Evolutionary conservation across 2,329 filamentous ascomycete genomes (phyloP).

Genomic region (Microthyrium microscopicum): DNA sequence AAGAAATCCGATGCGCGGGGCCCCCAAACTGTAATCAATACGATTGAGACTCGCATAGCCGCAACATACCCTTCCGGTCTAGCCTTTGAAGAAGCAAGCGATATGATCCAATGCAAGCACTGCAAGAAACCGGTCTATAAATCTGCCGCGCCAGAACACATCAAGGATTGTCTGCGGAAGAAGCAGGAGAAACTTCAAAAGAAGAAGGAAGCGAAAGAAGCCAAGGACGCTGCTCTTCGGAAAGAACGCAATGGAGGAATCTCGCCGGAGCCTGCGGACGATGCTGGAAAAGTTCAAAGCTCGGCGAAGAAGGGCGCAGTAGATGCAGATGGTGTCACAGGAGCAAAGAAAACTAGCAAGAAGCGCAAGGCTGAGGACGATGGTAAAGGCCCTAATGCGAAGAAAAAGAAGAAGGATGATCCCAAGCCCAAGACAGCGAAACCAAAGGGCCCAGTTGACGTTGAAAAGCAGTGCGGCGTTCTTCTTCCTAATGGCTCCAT

Average conservation of each 20-base stretch:
- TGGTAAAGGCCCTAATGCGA: constrained; percentile 60
- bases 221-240: constrained; percentile 30
- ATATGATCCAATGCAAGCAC: constrained; percentile 73
- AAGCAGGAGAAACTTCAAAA: constrained; percentile 53
- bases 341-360: constrained; percentile 25
- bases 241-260: constrained; percentile 29
- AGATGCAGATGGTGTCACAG: constrained; percentile 18
- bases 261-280: constrained; percentile 11
- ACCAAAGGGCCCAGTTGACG: constrained; percentile 82
- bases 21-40: constrained; percentile 62
- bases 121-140: constrained; percentile 81
- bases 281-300: constrained; percentile 17
- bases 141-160: constrained; percentile 59
- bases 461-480: constrained; percentile 87
- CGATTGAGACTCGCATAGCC: constrained; percentile 58
- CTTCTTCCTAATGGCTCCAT: constrained; percentile 68
- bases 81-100: constrained; percentile 63
- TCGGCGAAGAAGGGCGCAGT: constrained; percentile 23
- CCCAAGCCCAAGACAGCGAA: constrained; percentile 70
- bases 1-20: constrained; percentile 99
- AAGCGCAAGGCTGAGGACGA: constrained; percentile 36
- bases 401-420: constrained; percentile 92
- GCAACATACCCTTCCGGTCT: constrained; percentile 69
- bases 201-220: constrained; percentile 46
- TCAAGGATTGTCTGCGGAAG: constrained; percentile 65